Evolutionary conservation across 495 filamentous ascomycete genomes (phyloP).

Genomic region (Trichocladium uniseriatum): DNA sequence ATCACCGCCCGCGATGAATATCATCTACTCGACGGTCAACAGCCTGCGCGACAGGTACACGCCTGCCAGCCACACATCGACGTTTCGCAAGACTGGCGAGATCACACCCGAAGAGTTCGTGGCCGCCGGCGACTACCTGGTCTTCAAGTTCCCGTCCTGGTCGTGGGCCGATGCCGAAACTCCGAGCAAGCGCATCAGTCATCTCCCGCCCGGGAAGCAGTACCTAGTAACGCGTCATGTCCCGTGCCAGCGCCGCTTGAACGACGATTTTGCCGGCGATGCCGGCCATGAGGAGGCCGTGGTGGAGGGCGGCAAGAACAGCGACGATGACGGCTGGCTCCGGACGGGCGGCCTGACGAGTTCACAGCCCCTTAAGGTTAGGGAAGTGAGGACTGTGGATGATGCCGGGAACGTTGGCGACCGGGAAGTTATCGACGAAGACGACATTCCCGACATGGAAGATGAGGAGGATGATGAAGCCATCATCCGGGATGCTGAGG

Average conservation of each 20-base stretch:
- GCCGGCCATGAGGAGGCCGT: constrained; percentile 76
- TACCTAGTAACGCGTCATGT: constrained; percentile 91
- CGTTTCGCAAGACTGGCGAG: constrained; percentile 85
- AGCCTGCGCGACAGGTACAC: constrained; percentile 83
- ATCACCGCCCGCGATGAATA: constrained; percentile 36
- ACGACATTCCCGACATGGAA: constrained; percentile 96
- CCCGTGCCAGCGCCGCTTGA: constrained; percentile 81
- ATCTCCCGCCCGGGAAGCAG: constrained; percentile 87
- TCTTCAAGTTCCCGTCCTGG: constrained; percentile 99
- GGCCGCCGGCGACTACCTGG: constrained; percentile 91
- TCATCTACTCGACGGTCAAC: constrained; percentile 72
- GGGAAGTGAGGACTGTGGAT: constrained; percentile 79
- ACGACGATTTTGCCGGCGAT: constrained; percentile 86
- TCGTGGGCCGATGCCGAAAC: constrained; percentile 87
- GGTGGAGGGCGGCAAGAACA: constrained; percentile 61
- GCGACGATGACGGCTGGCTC: constrained; percentile 85
- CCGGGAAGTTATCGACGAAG: constrained; percentile 59
- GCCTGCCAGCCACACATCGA: constrained; percentile 78
- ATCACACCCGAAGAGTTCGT: constrained; percentile 98
- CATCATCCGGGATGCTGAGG: constrained; percentile 74
- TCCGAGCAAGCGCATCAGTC: constrained; percentile 61
- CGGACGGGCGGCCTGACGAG: constrained; percentile 69
- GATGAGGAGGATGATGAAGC: constrained; percentile 97
- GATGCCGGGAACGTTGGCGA: constrained; percentile 71
- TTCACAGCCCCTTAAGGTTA: constrained; percentile 60